phyloP scores from a whole-genome alignment of 1,139 yeast genomes.

The Lipomyces yarrowii region DNA sequence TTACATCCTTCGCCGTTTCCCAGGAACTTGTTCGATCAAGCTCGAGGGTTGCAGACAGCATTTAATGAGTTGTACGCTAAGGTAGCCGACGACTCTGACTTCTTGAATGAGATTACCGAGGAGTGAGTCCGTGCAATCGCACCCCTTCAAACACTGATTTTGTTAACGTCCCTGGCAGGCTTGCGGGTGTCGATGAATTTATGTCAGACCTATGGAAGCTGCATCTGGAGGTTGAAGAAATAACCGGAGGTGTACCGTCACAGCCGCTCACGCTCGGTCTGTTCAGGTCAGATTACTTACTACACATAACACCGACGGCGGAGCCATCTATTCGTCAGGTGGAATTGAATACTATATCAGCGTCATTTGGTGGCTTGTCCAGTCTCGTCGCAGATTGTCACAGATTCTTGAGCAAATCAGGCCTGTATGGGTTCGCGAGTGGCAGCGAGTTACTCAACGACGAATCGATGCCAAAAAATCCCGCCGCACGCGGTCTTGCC shows the following conservation, averaged over 20 bases:
- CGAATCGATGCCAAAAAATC: constrained; percentile 64
- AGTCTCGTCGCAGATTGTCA: constrained; percentile 79
- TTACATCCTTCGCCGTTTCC: constrained; percentile 91
- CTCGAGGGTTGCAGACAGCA: constrained; percentile 63
- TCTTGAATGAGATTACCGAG: constrained; percentile 62
- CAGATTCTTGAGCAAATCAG: constrained; percentile 46
- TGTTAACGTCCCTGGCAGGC: constrained; percentile 13
- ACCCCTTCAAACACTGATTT: neutral
- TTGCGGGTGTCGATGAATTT: constrained; percentile 51
- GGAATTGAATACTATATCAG: constrained; percentile 94
- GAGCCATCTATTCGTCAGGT: constrained; percentile 70
- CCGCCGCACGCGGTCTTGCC: constrained; percentile 63
- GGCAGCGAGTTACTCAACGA: constrained; percentile 35
- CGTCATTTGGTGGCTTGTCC: constrained; percentile 91
- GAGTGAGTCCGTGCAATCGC: constrained; percentile 39
- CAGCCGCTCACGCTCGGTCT: constrained; percentile 81
- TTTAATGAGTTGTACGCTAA: constrained; percentile 76
- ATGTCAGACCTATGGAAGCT: constrained; percentile 76
- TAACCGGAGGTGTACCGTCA: constrained; percentile 40
- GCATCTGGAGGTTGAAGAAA: constrained; percentile 51
- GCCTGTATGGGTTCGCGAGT: constrained; percentile 35
- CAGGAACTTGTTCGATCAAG: constrained; percentile 61
- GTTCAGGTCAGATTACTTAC: constrained; percentile 89
- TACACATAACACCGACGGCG: constrained; percentile 50
- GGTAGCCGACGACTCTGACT: constrained; percentile 57